phyloP scores from a whole-genome alignment of 495 filamentous ascomycete genomes.

The Cladorrhinum samala region DNA sequence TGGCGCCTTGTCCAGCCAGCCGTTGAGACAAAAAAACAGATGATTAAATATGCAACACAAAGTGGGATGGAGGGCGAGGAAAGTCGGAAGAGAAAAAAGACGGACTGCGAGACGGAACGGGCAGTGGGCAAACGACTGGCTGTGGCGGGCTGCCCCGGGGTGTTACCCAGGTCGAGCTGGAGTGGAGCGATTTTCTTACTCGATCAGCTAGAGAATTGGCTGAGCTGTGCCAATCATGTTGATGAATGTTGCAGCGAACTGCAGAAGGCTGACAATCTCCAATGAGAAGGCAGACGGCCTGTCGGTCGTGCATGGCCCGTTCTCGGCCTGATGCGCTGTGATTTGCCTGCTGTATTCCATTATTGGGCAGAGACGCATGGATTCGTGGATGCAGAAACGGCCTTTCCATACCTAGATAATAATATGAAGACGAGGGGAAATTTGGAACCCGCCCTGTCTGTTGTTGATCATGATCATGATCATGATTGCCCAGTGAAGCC shows the following conservation, averaged over 20 bases:
- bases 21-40: too few relatives aligned
- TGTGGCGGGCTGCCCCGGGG: not conserved
- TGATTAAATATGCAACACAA: too few relatives aligned
- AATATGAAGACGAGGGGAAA: too few relatives aligned
- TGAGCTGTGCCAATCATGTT: constrained; percentile 20
- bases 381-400: not conserved
- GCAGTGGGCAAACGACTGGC: too few relatives aligned
- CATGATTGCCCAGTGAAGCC: too few relatives aligned
- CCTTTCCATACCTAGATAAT: not conserved
- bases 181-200: not conserved
- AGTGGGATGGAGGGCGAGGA: too few relatives aligned
- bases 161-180: too few relatives aligned
- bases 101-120: too few relatives aligned
- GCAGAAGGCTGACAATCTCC: constrained; percentile 27
- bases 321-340: constrained; percentile 20
- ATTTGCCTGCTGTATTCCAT: constrained; percentile 15
- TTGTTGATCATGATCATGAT: too few relatives aligned
- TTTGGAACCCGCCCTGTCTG: too few relatives aligned
- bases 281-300: constrained; percentile 14
- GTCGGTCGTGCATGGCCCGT: constrained; percentile 17
- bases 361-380: constrained; percentile 30
- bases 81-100: too few relatives aligned
- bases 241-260: constrained; percentile 16
- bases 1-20: too few relatives aligned
- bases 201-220: constrained; percentile 4